Base-by-base conservation (phyloP, 768 basidiomycete species). In the Megacollybia marginata region DNA sequence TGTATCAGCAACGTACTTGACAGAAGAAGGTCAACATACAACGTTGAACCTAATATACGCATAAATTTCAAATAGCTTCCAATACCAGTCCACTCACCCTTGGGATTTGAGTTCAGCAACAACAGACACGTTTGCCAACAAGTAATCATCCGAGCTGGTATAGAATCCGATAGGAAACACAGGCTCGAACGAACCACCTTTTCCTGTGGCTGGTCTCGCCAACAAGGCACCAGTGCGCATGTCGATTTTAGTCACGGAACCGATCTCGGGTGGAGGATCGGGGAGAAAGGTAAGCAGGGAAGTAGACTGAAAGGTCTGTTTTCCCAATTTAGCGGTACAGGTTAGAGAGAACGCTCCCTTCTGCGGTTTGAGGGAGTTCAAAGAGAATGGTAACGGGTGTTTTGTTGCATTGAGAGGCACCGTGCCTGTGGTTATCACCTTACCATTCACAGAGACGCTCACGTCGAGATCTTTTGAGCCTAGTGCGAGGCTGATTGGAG, bases 151-250 rank as follows among this genome's bases (percentile, higher is more conserved):
- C 44, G 85, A 83, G 5, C 71, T 62, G 0, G 86, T 80, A 55
- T 88, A 90, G 62, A 85, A 91, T 0, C 88, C 88, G 42, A 87
- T 75, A 0, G 89, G 86, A 50, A 90, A 75, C 1, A 85, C 70
- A 1, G 78, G 74, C 19, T 75, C 70, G 53, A 75, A 82, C 7
- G 64, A 53, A 10, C 76, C 74, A 9, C 69, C 70, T 42, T 65
- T 60, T n/a, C 80, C 79, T 42, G 70, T 70, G 0, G 76, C 71
- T 8, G 76, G 76, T 43, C 72, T 64, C 1, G 77, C 80, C 35
- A 80, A 57, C 36, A 83, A 51, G 1, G 74, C 78, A 2, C 82
- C 81, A 5, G 79, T 82, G 33, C 79, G 70, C 45, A 76, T 62
- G 58, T 82, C 80, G 72, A 81, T 77, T 57, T 82, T 83, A 0